A percentile compares a stretch with the other conserved stretches of the same genome.
phyloP scores from a whole-genome alignment of 148 eudicot species.

The Amaranthus palmeri region DNA sequence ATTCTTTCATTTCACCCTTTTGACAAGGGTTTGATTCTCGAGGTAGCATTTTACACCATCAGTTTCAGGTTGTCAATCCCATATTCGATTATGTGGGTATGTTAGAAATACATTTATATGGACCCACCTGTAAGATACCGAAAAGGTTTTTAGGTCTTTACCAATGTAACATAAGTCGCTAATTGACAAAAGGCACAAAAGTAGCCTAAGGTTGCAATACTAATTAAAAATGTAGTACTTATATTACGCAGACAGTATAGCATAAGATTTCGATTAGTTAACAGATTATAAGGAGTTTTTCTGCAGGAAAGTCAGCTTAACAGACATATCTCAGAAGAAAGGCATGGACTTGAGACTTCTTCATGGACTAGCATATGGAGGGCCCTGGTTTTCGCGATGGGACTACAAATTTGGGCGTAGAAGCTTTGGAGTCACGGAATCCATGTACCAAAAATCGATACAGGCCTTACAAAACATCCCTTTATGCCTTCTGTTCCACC shows the following conservation, averaged over 20 bases:
- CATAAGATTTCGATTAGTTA: background rate
- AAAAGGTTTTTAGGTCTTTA: no score
- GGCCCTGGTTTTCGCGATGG: constrained; percentile 88
- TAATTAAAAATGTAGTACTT: no score
- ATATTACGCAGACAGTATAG: background rate
- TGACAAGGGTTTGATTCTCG: no score
- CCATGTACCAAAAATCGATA: constrained; percentile 69
- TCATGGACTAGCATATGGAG: constrained; percentile 71
- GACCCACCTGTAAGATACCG: no score
- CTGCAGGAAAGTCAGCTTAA: constrained; percentile 81
- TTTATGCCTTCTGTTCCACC: constrained; percentile 53
- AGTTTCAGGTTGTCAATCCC: no score
- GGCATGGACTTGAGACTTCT: constrained; percentile 84
- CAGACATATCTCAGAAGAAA: constrained; percentile 62
- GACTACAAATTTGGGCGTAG: constrained; percentile 81
- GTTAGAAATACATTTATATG: no score
- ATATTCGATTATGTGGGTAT: no score
- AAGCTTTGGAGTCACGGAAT: constrained; percentile 68
- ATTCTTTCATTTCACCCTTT: no score
- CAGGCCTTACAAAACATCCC: constrained; percentile 74
- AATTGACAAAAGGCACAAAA: no score
- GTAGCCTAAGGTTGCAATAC: no score
- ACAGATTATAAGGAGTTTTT: background rate
- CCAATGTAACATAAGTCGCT: no score
- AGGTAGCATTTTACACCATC: no score